Evolutionary conservation across 768 basidiomycete species (phyloP), one percentile per base, ranked within the genome.

Genomic region (Clitopilus passeckerianus): DNA sequence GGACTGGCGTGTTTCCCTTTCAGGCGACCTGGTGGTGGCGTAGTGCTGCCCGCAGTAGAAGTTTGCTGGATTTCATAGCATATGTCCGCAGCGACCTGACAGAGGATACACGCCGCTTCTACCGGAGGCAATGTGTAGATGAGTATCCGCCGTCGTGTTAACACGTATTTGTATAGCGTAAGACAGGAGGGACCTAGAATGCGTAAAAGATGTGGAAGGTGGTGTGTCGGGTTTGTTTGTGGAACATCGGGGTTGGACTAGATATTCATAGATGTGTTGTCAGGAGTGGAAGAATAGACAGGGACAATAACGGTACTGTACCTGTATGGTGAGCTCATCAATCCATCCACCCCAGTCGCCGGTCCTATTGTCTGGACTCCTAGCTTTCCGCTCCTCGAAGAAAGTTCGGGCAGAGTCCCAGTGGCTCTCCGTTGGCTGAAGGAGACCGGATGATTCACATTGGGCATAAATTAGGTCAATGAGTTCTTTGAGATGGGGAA

Each of bases 81-180:
- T 61, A 81, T 72, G 61, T 81, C 80, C 0, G 75, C 86, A 35
- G 83, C 87, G 5, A 88, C 84, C 55, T 89, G 86, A 58, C 89
- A 89, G 34, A 94, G 77, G 4, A 89, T 80, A 62, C 89, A 92
- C 0, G 91, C 89, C 0, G 85, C 83, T 67, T 93, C 89, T 12
- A 93, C 89, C 0, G 91, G 89, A 0, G 91, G 90, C 1, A 85
- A 74, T 0, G 91, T 90, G 67, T 90, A 90, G 34, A 94, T 86
- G 35, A 94, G 74, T n/a, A 93, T 82, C 15, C 92, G 78, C 56
- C 79, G 83, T 6, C 91, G 81, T 0, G 86, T 86, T 5, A 93
- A 77, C 15, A 91, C 82, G 64, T 92, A 84, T 66, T 92, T 92
- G 74, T 90, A 91, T 1, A 93, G 71, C 0, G 90, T 93, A 34